Evolutionary conservation across 371 early-diverging fungal species (phyloP).

Genomic region (Amoeboaphelidium protococcarum): DNA sequence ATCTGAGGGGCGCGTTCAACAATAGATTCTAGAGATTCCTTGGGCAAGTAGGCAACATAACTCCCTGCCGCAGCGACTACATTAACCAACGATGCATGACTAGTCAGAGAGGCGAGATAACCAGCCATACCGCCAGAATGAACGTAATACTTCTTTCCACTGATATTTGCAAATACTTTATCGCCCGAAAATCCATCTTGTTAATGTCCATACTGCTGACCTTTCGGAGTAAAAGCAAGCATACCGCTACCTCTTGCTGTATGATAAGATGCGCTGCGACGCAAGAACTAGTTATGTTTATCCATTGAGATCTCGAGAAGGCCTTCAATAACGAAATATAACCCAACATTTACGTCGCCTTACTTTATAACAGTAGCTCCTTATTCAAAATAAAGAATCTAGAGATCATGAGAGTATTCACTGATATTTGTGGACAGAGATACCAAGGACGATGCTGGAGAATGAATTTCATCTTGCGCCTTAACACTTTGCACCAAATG

Average conservation of each 20-base stretch:
- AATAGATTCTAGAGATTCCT: conserved; percentile 44
- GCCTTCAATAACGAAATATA: conserved; percentile 79
- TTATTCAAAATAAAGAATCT: conserved; percentile 36
- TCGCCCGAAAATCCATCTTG: not conserved
- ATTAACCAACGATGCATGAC: conserved; percentile 54
- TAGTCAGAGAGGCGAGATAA: conserved; percentile 67
- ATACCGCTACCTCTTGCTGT: not conserved
- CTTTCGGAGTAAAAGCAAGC: not conserved
- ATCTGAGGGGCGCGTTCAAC: conserved; percentile 54
- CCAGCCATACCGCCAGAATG: conserved; percentile 69
- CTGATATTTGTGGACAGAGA: conserved; percentile 12
- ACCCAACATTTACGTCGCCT: too few species aligned
- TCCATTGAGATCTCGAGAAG: conserved; percentile 44
- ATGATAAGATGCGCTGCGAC: conserved; percentile 1
- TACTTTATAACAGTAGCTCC: conserved; percentile 44
- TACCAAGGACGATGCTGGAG: not conserved
- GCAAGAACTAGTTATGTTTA: too few species aligned
- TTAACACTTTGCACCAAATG: not conserved
- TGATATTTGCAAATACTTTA: conserved; percentile 11
- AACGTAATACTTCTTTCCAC: conserved; percentile 33
- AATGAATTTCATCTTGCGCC: conserved; percentile 8
- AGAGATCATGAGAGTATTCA: conserved; percentile 22
- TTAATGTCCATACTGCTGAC: not conserved
- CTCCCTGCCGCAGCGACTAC: conserved; percentile 50
- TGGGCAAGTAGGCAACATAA: conserved; percentile 60